Percentiles rank a stretch among this genome's conserved stretches.
Conservation (phyloP, 805 yeast species). For the Spathaspora boniae region DNA sequence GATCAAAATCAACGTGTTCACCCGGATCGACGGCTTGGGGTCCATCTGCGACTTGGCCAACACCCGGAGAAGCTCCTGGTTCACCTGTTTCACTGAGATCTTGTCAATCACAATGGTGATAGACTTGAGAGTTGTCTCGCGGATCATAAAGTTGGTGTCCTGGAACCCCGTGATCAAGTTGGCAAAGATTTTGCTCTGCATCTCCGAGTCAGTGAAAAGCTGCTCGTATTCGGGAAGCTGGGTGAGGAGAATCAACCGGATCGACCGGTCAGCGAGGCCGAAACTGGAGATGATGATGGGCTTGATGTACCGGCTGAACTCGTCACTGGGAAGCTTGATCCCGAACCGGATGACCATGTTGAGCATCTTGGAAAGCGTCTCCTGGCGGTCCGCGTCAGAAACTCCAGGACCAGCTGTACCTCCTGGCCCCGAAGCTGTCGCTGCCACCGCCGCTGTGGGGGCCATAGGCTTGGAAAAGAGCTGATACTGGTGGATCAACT, state of each 20-base stretch:
- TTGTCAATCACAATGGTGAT: slow-evolving; percentile 58
- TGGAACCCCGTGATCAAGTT: slow-evolving; percentile 75
- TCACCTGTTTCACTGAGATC: slow-evolving; percentile 74
- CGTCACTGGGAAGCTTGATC: slow-evolving; percentile 22
- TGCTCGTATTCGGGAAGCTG: slow-evolving; percentile 54
- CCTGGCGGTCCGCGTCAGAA: slow-evolving; percentile 33
- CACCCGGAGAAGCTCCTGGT: slow-evolving; percentile 76
- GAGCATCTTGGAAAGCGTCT: slow-evolving; percentile 34
- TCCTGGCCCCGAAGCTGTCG: slow-evolving; percentile 27
- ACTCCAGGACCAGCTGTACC: too few relatives aligned
- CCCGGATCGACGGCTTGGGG: slow-evolving; percentile 69
- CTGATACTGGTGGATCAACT: slow-evolving; percentile 47
- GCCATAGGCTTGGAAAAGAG: slow-evolving; percentile 21
- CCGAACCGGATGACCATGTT: slow-evolving; percentile 40
- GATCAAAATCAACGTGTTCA: slow-evolving; percentile 69
- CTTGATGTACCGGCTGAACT: slow-evolving; percentile 43
- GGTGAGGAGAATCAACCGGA: slow-evolving; percentile 68
- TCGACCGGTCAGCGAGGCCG: slow-evolving; percentile 67
- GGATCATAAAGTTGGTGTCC: slow-evolving; percentile 76
- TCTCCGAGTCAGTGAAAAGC: slow-evolving; percentile 52
- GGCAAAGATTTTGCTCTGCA: slow-evolving; percentile 67
- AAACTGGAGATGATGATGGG: slow-evolving; percentile 67
- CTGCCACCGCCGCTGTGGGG: slow-evolving; percentile 17
- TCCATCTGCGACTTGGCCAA: slow-evolving; percentile 83
- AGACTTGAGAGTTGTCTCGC: slow-evolving; percentile 76